These are phyloP conservation scores for Saitoella complicata DNA, from an alignment of 805 yeast species.

Conservation along the genomic window DNA sequence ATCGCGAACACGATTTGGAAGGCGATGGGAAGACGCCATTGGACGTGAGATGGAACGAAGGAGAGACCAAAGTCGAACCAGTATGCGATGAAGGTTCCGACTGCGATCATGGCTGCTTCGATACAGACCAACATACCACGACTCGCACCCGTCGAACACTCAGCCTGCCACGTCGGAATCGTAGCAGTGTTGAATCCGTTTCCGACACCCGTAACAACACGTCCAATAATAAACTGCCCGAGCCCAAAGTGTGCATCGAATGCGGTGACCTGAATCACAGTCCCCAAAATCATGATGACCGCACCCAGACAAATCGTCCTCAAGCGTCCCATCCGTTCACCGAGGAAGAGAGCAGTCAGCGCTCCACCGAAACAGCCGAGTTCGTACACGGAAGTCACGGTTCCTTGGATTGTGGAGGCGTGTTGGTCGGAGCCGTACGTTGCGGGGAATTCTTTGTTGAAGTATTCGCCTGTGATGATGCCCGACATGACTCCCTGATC, in stretches of 20 bases:
- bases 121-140: constrained; percentile 24
- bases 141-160: not conserved
- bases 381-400: constrained; percentile 31
- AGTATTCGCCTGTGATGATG: constrained; percentile 42
- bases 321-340: constrained; percentile 45
- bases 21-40: constrained; percentile 62
- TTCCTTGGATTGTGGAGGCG: constrained; percentile 18
- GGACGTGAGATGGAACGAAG: constrained; percentile 32
- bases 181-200: constrained; percentile 17
- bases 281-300: constrained; percentile 41
- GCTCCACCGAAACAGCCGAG: constrained; percentile 60
- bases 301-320: constrained; percentile 35
- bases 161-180: constrained; percentile 6
- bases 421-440: constrained; percentile 11
- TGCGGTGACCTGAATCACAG: constrained; percentile 47
- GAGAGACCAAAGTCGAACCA: constrained; percentile 53
- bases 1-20: constrained; percentile 50
- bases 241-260: constrained; percentile 29
- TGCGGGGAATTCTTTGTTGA: constrained; percentile 6
- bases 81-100: constrained; percentile 34
- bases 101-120: constrained; percentile 13
- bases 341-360: constrained; percentile 36
- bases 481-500: constrained; percentile 74
- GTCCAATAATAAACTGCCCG: constrained; percentile 17
- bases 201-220: constrained; percentile 31